Base-by-base conservation (phyloP, 768 basidiomycete species). In the Russula griseocarnosa region DNA sequence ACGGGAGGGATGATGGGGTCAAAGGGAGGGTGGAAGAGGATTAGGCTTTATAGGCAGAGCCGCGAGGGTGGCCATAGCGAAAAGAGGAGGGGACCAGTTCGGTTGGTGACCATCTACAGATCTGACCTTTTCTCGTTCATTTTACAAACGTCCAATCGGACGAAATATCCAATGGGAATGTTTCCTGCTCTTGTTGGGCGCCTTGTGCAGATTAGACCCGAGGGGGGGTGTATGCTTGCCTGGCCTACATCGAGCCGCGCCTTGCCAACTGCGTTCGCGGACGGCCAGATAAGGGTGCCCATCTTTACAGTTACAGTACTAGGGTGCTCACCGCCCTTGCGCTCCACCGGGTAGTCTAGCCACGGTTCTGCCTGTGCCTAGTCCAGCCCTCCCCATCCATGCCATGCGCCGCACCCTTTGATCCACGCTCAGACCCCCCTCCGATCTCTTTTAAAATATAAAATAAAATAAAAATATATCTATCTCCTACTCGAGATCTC, bases 11-110 rank as follows among this genome's bases (percentile, higher is more conserved):
- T 36, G 36, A 36, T 36, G 57, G 57, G 57, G 62, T 59, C 32
- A 66, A 63, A 52, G 71, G 62, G 60, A 63, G 65, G 61, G 70
- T 49, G 70, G 61, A 70, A 63, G 65, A 61, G 70, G 69, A 67
- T 69, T 68, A 59, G 58, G 62, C 69, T 73, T 73, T 73, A 73
- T 73, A 71, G 46, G 58, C 63, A 66, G 69, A 51, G 42, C 51
- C 24, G 50, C 11, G 38, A 42, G 44, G 42, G 51, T 54, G 52
- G 60, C 40, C 51, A 52, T 52, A 59, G 63, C 53, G 55, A 53
- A 54, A 28, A 47, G 32, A 54, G 51, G 56, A 51, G 60, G 54
- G 57, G 55, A 46, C 36, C 66, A 61, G 47, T 57, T 55, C 54
- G 46, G 58, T 52, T 58, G 58, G 63, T 56, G 63, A 65, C 63